Percentiles rank a stretch among this genome's conserved stretches.
These are phyloP conservation scores for Dactylorhiza incarnata DNA, from an alignment of 106 monocot genomes.

Conservation along the genomic window DNA sequence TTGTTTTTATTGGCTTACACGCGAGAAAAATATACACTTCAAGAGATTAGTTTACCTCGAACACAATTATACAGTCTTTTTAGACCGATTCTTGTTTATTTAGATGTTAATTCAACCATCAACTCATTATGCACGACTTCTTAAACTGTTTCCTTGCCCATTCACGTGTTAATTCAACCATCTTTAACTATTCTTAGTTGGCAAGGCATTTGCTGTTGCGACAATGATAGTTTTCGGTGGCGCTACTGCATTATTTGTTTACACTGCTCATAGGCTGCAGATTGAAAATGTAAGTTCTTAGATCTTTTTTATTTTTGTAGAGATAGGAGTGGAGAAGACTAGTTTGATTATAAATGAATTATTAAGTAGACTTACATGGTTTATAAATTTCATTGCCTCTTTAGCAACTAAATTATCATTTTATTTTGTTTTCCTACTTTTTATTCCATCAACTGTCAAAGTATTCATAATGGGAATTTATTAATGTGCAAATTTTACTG, in stretches of 20 bases:
- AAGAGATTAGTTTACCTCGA: not conserved
- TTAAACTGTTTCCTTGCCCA: no score
- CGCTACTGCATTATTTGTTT: constrained; percentile 18
- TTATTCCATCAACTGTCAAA: not conserved
- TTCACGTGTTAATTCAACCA: not conserved
- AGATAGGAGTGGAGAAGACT: not conserved
- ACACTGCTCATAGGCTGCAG: constrained; percentile 42
- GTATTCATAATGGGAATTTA: no score
- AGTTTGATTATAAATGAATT: not conserved
- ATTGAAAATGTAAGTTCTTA: constrained; percentile 49
- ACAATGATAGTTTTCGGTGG: constrained; percentile 68
- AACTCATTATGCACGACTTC: no score
- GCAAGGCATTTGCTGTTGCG: constrained; percentile 56
- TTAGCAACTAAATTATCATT: no score
- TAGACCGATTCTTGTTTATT: not conserved
- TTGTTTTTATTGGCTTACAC: not conserved
- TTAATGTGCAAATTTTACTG: no score
- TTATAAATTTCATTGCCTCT: no score
- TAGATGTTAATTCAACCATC: not conserved
- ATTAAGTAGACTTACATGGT: not conserved
- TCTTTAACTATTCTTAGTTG: constrained; percentile 26
- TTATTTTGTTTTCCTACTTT: no score
- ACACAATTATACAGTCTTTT: not conserved
- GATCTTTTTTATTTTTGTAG: not conserved
- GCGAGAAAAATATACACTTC: not conserved